Conservation (phyloP, 345 rosid genomes). For the Gossypium thurberi region DNA sequence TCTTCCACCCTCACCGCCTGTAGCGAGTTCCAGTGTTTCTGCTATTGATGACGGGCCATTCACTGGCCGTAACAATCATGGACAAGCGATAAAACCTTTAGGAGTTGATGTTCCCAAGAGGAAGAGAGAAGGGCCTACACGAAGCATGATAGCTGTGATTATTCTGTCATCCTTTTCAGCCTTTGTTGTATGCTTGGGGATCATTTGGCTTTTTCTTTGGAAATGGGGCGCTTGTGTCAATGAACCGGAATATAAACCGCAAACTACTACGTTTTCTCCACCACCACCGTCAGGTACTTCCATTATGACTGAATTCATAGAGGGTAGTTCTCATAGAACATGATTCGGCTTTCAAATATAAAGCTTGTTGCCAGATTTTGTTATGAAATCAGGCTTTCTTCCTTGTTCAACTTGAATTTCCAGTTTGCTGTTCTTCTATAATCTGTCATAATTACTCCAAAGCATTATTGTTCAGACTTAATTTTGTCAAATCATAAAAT, state of each 20-base stretch:
- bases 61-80: slow-evolving; percentile 25
- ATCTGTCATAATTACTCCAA: background rate
- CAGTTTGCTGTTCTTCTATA: background rate
- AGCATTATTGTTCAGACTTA: background rate
- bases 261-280: slow-evolving; percentile 14
- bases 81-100: slow-evolving; percentile 41
- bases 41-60: slow-evolving; percentile 31
- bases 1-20: slow-evolving; percentile 14
- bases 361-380: background rate
- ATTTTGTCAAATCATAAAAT: slow-evolving; percentile 2
- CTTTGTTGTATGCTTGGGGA: slow-evolving; percentile 29
- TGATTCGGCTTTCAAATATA: background rate
- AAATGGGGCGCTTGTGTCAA: slow-evolving; percentile 24
- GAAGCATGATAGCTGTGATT: slow-evolving; percentile 40
- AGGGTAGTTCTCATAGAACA: background rate
- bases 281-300: slow-evolving; percentile 39
- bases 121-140: slow-evolving; percentile 26
- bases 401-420: background rate
- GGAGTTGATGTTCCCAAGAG: slow-evolving; percentile 48
- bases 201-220: slow-evolving; percentile 32
- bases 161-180: slow-evolving; percentile 44
- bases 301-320: background rate
- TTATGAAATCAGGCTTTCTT: background rate
- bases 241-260: slow-evolving; percentile 21
- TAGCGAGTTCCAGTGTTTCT: slow-evolving; percentile 16